Conservation (phyloP, 2,329 filamentous ascomycete species). For the Chrysosporium queenslandicum region DNA sequence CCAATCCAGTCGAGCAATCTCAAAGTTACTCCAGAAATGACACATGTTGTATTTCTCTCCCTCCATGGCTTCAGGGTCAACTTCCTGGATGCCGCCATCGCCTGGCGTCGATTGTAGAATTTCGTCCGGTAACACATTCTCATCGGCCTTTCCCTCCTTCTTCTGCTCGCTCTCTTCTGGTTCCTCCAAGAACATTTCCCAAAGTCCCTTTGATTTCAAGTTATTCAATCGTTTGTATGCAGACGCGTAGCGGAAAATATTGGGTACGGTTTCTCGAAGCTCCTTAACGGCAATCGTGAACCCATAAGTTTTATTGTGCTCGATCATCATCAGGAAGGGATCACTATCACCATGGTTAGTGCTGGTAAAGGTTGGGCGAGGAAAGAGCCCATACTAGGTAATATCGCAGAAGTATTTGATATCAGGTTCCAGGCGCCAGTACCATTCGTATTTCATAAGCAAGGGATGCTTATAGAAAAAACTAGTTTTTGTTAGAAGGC, state of each 20-base stretch:
- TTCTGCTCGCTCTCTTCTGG: constrained; percentile 34
- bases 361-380: background rate
- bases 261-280: constrained; percentile 91
- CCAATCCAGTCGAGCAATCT: constrained; percentile 89
- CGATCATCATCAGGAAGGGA: constrained; percentile 90
- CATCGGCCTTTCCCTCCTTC: constrained; percentile 40
- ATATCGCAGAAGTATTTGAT: constrained; percentile 99
- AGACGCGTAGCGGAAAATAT: constrained; percentile 97
- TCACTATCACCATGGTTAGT: constrained; percentile 50
- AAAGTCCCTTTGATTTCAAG: constrained; percentile 78
- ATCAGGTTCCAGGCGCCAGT: constrained; percentile 97
- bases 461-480: constrained; percentile 98
- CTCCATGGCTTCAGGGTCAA: constrained; percentile 90
- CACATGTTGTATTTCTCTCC: constrained; percentile 99
- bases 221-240: constrained; percentile 93
- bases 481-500: constrained; percentile 35
- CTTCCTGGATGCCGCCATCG: constrained; percentile 60
- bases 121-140: constrained; percentile 67
- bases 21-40: constrained; percentile 99
- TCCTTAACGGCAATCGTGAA: constrained; percentile 99
- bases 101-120: constrained; percentile 66
- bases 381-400: constrained; percentile 63
- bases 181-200: constrained; percentile 90
- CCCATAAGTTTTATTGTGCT: constrained; percentile 92
- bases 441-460: constrained; percentile 96